Conservation (phyloP, 2,329 filamentous ascomycete species). For the Aspergillus ibericus region DNA sequence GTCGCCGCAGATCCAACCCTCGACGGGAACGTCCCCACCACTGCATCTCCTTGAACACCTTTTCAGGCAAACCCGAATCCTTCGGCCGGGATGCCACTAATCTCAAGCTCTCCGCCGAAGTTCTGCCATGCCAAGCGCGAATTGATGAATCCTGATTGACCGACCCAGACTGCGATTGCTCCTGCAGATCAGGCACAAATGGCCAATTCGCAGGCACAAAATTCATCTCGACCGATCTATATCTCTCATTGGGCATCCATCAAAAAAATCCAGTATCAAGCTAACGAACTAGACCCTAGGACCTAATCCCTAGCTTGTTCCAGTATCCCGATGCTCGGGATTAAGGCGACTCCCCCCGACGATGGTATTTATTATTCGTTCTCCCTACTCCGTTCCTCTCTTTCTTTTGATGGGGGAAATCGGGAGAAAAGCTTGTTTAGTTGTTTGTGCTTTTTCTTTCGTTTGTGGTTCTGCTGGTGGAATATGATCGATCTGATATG, state of each 20-base stretch:
- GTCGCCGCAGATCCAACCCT: background rate
- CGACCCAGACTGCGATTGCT: background rate
- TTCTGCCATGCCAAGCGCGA: background rate
- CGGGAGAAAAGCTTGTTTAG: background rate
- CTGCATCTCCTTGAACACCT: background rate
- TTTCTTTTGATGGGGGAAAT: background rate
- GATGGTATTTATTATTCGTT: background rate
- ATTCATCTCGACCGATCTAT: no score
- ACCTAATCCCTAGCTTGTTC: background rate
- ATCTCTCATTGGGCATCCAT: background rate
- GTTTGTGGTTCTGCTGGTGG: background rate
- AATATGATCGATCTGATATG: conserved; percentile 6
- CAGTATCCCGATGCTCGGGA: background rate
- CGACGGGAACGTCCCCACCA: background rate
- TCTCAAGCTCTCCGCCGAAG: background rate
- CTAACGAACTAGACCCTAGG: background rate
- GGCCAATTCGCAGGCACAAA: background rate
- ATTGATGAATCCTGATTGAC: background rate
- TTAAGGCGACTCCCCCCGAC: background rate
- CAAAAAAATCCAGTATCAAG: background rate
- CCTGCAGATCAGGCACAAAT: background rate
- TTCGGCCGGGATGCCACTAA: background rate
- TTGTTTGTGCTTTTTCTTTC: background rate
- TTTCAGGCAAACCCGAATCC: background rate
- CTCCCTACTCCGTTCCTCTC: no score